Evolutionary conservation across 106 monocot species (phyloP).

Genomic region (Triglochin maritima): DNA sequence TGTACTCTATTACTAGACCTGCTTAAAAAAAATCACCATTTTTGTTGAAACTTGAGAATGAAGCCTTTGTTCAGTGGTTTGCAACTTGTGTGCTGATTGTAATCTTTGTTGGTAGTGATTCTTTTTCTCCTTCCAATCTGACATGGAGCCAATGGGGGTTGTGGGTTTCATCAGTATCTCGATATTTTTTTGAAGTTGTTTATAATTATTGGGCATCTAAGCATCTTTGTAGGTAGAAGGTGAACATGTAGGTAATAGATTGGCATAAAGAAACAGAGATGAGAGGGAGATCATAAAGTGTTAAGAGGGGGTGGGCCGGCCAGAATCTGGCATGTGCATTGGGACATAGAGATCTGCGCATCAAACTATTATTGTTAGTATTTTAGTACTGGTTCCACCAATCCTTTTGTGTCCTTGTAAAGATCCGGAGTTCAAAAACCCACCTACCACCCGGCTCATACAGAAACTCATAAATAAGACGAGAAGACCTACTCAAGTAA

Average conservation of each 20-base stretch:
- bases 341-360: slow-evolving; percentile 5
- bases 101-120: not conserved
- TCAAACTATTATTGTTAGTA: too few relatives aligned
- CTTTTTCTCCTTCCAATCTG: not conserved
- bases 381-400: too few relatives aligned
- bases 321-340: slow-evolving; percentile 4
- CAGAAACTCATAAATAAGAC: too few relatives aligned
- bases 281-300: slow-evolving; percentile 2
- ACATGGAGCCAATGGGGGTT: too few relatives aligned
- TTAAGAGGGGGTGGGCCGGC: not conserved
- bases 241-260: slow-evolving; percentile 5
- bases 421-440: too few relatives aligned
- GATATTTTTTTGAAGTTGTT: not conserved
- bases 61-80: not conserved
- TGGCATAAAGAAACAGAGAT: slow-evolving; percentile 9
- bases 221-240: not conserved
- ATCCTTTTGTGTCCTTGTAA: too few relatives aligned
- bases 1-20: not conserved
- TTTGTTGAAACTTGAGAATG: not conserved
- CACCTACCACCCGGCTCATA: too few relatives aligned
- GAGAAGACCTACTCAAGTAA: too few relatives aligned
- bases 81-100: too few relatives aligned
- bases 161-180: not conserved
- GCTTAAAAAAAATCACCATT: not conserved
- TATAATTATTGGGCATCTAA: not conserved